Evolutionary conservation across 2,329 filamentous ascomycete species (phyloP).

Genomic region (Ceratocystis lukuohia): DNA sequence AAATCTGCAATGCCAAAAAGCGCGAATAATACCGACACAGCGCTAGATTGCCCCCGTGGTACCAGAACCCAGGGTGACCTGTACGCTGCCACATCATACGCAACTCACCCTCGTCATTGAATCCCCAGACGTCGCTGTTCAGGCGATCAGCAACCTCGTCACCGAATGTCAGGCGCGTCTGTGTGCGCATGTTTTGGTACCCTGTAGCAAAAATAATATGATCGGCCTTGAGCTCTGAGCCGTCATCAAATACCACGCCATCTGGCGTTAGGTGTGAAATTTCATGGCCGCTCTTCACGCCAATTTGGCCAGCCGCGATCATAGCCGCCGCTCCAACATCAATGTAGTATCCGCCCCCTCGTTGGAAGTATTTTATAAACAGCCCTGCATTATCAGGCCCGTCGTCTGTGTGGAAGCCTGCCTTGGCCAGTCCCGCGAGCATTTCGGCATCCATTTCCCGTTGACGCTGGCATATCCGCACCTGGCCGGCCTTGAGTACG

Average conservation of each 20-base stretch:
- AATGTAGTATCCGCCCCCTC: slow-evolving; percentile 58
- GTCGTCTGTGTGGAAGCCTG: slow-evolving; percentile 47
- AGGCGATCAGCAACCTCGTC: slow-evolving; percentile 42
- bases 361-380: slow-evolving; percentile 49
- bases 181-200: slow-evolving; percentile 55
- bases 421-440: slow-evolving; percentile 35
- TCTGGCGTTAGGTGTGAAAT: slow-evolving; percentile 37
- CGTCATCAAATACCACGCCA: slow-evolving; percentile 39
- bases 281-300: slow-evolving; percentile 45
- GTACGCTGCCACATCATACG: slow-evolving; percentile 45
- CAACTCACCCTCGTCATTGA: slow-evolving; percentile 44
- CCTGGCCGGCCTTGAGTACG: slow-evolving; percentile 46
- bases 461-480: slow-evolving; percentile 29
- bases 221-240: slow-evolving; percentile 43
- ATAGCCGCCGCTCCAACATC: slow-evolving; percentile 51
- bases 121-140: slow-evolving; percentile 48
- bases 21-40: slow-evolving; percentile 48
- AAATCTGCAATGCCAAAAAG: slow-evolving; percentile 40
- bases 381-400: slow-evolving; percentile 46
- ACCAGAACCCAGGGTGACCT: slow-evolving; percentile 53
- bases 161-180: slow-evolving; percentile 48
- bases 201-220: slow-evolving; percentile 51
- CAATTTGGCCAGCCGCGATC: slow-evolving; percentile 51
- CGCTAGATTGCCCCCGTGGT: slow-evolving; percentile 51
- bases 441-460: slow-evolving; percentile 29